Percentiles rank a stretch among this genome's conserved stretches.
Conservation (phyloP, 768 basidiomycete genomes). For the Termitomyces sp. region DNA sequence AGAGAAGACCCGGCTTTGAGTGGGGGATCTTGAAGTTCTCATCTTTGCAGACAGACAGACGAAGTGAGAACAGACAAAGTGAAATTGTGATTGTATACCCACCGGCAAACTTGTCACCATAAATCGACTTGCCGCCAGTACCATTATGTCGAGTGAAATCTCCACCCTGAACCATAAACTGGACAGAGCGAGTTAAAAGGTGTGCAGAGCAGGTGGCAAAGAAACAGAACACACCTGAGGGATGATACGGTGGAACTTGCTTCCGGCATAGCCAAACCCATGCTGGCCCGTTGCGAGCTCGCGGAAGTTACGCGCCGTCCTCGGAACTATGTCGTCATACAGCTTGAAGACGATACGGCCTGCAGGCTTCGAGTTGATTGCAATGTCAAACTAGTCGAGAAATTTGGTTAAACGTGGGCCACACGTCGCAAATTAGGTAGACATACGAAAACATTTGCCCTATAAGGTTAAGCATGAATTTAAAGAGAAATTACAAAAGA, state of each 20-base stretch:
- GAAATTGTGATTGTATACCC: slow-evolving; percentile 13
- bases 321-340: slow-evolving; percentile 79
- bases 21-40: slow-evolving; percentile 72
- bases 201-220: background rate
- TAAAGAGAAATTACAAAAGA: slow-evolving; percentile 11
- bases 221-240: slow-evolving; percentile 42
- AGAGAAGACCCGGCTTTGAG: slow-evolving; percentile 60
- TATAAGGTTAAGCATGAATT: slow-evolving; percentile 13
- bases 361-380: slow-evolving; percentile 53
- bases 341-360: slow-evolving; percentile 83
- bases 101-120: slow-evolving; percentile 78
- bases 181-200: background rate
- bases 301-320: slow-evolving; percentile 78
- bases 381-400: slow-evolving; percentile 52
- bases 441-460: slow-evolving; percentile 37
- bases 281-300: slow-evolving; percentile 67
- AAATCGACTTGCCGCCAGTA: slow-evolving; percentile 84
- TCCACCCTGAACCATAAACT: slow-evolving; percentile 88
- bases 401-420: background rate
- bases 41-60: slow-evolving; percentile 34
- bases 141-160: slow-evolving; percentile 78
- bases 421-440: background rate
- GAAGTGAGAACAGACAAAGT: background rate
- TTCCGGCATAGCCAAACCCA: slow-evolving; percentile 69
- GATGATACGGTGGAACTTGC: slow-evolving; percentile 71